phyloP scores from a whole-genome alignment of 2,329 filamentous ascomycete genomes.

The Pseudocercospora crystallina region DNA sequence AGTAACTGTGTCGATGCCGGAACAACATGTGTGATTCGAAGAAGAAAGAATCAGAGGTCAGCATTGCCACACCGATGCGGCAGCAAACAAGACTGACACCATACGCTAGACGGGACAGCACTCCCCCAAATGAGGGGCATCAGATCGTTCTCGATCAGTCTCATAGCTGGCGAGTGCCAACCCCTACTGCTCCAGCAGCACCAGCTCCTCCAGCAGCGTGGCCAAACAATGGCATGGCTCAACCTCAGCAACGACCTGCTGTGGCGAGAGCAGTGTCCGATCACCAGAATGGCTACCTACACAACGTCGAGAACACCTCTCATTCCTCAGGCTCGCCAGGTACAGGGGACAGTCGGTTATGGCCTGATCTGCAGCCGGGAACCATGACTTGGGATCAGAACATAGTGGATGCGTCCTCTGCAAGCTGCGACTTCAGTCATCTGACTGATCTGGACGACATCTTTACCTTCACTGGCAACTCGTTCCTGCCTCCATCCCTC shows the following conservation, averaged over 20 bases:
- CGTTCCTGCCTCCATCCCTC: conserved; percentile 17
- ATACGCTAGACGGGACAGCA: conserved; percentile 22
- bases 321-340: conserved; percentile 22
- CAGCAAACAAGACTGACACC: not conserved
- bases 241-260: conserved; percentile 8
- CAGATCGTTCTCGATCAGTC: conserved; percentile 21
- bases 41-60: conserved; percentile 25
- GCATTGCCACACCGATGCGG: not conserved
- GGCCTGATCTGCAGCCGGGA: conserved; percentile 17
- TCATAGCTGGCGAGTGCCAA: conserved; percentile 23
- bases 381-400: conserved; percentile 22
- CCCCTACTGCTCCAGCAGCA: conserved; percentile 12
- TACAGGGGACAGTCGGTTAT: conserved; percentile 17
- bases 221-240: conserved; percentile 3
- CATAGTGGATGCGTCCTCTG: conserved; percentile 19
- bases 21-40: conserved; percentile 20
- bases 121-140: conserved; percentile 21
- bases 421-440: conserved; percentile 25
- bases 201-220: conserved; percentile 4
- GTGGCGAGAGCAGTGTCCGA: conserved; percentile 11
- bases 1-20: conserved; percentile 24
- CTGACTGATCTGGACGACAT: conserved; percentile 24
- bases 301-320: conserved; percentile 16
- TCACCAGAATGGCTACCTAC: conserved; percentile 9
- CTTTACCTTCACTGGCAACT: conserved; percentile 24